Evolutionary conservation across 495 filamentous ascomycete species (phyloP).

Genomic region (Podospora didyma): DNA sequence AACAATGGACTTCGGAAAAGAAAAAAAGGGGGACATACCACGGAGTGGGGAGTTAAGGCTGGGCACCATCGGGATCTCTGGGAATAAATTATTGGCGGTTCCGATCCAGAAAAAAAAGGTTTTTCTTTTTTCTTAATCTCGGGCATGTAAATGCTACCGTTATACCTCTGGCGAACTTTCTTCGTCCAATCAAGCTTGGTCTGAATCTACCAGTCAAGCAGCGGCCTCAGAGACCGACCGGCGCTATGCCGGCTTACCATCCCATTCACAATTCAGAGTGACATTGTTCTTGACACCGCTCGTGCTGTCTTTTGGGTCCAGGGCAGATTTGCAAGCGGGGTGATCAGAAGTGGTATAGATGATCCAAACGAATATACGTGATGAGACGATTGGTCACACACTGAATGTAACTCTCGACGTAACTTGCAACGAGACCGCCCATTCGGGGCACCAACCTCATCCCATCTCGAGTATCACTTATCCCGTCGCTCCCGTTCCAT

Average conservation of each 20-base stretch:
- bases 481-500: no score
- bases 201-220: constrained; percentile 47
- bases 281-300: not conserved
- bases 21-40: constrained; percentile 26
- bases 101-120: constrained; percentile 6
- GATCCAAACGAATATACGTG: no score
- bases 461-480: no score
- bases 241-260: constrained; percentile 52
- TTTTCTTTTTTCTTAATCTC: constrained; percentile 11
- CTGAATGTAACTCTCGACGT: no score
- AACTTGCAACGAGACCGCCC: no score
- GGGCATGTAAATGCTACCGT: constrained; percentile 21
- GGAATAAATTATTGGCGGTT: constrained; percentile 11
- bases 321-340: not conserved
- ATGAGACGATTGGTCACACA: no score
- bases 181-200: constrained; percentile 36
- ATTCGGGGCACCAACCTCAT: no score
- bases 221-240: constrained; percentile 63
- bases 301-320: not conserved
- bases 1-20: constrained; percentile 37
- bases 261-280: constrained; percentile 18
- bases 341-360: no score
- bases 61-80: constrained; percentile 16
- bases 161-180: constrained; percentile 23
- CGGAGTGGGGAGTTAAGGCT: constrained; percentile 19